These are phyloP conservation scores for Talaromyces sp. DNA, from an alignment of 2,329 filamentous ascomycete genomes.

Conservation along the genomic window DNA sequence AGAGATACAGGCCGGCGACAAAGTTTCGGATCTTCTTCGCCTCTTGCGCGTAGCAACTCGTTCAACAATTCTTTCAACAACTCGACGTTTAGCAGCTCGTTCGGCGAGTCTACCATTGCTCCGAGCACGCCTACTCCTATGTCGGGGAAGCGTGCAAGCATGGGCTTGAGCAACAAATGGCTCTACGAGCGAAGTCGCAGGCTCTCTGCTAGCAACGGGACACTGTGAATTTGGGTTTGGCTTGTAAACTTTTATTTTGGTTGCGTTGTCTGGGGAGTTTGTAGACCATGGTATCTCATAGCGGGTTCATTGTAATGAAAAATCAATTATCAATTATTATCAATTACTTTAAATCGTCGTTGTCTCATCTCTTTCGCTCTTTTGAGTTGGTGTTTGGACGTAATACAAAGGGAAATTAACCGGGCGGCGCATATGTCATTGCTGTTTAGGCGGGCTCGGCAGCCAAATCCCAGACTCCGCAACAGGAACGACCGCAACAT, in stretches of 20 bases:
- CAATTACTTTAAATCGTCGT: not conserved
- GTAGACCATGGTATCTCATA: slow-evolving; percentile 19
- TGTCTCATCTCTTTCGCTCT: not conserved
- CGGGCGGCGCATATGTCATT: slow-evolving; percentile 1
- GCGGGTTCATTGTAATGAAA: slow-evolving; percentile 19
- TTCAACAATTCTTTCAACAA: no score
- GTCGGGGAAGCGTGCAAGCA: slow-evolving; percentile 67
- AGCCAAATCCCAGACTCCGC: slow-evolving; percentile 8
- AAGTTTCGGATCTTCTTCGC: slow-evolving; percentile 54
- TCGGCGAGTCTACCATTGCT: slow-evolving; percentile 51
- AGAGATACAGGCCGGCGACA: slow-evolving; percentile 52
- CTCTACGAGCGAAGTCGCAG: slow-evolving; percentile 76
- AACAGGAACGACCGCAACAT: slow-evolving; percentile 11
- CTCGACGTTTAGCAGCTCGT: slow-evolving; percentile 12
- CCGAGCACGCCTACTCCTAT: slow-evolving; percentile 71
- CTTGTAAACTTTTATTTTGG: slow-evolving; percentile 12
- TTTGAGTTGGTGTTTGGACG: not conserved
- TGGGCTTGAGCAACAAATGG: slow-evolving; percentile 90
- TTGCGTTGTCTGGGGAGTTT: slow-evolving; percentile 21
- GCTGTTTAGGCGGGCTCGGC: slow-evolving; percentile 11
- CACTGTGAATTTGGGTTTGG: slow-evolving; percentile 28
- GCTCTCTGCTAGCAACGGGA: slow-evolving; percentile 41
- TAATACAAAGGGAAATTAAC: not conserved
- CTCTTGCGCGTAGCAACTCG: slow-evolving; percentile 38
- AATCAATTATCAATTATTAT: slow-evolving; percentile 2